Base-by-base conservation (phyloP, 805 yeast species). In the Suhomyces pyralidae region DNA sequence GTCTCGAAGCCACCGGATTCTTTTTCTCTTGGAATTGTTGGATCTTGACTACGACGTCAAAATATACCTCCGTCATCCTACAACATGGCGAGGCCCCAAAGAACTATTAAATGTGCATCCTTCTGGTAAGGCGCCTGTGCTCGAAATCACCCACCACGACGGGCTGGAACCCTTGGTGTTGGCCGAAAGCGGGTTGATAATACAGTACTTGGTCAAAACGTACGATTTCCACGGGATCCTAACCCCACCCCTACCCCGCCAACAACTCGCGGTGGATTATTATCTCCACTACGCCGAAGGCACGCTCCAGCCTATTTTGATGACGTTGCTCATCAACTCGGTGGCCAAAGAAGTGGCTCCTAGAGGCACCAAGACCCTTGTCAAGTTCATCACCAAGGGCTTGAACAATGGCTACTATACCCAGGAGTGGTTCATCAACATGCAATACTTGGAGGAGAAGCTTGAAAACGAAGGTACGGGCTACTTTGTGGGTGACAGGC, bases 11-110 rank as follows among this genome's bases (percentile, higher is more conserved):
- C 82, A 78, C 50, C 74, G 91, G 51, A 74, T 85, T 8, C 61
- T 81, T 28, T 86, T 90, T 88, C 67, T 83, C 46, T 68, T 87
- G n/a, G 89, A 85, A 54, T 80, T 83, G 48, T 68, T 87, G 12
- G 73, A 73, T 10, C 61, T 85, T 6, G 80, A 80, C 24, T 86
- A 83, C 60, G 81, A 79, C 12, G 66, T 84, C 17, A 78, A 81
- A 56, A 61, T 78, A 2, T 84, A 81, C 64, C 66, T 77, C 52
- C 75, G 91, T 48, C 71, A 80, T 55, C 70, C 74, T 2, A 67
- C 70, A 7, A 71, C 74, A 17, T 74, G 74, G 66, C 68, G 81
- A 42, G 74, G 72, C 60, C 67, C 34, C n/a, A 46, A 46, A 12
- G 82, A 71, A 36, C 65, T 85, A 40, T 73, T 73, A 53, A 70